Evolutionary conservation across 75 land plant genomes (phyloP).

Genomic region (Sequoiadendron giganteum): DNA sequence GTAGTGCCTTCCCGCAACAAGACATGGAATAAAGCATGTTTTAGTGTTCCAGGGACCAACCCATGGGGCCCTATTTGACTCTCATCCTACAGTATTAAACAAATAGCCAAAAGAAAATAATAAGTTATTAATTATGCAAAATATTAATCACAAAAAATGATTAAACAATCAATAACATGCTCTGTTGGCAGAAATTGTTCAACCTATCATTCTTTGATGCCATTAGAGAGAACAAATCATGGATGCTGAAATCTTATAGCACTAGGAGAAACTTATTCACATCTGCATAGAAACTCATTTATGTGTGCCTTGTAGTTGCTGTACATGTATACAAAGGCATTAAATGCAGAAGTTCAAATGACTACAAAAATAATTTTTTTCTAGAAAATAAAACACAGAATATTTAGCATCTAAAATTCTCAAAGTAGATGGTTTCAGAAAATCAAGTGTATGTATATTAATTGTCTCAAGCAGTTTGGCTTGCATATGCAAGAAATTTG

Average conservation of each 20-base stretch:
- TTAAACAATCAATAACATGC: neutral
- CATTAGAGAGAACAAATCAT: neutral
- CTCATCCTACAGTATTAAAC: constrained; percentile 31
- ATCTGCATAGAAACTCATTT: neutral
- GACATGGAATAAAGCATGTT: constrained; percentile 76
- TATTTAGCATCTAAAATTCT: neutral
- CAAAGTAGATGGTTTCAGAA: neutral
- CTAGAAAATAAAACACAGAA: neutral
- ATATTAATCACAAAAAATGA: neutral
- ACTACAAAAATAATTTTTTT: neutral
- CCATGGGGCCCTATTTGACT: constrained; percentile 51
- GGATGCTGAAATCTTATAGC: neutral
- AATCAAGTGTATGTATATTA: neutral
- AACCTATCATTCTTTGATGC: neutral
- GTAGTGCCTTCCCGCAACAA: constrained; percentile 62
- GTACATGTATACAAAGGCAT: neutral
- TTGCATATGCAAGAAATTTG: neutral
- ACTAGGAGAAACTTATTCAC: neutral
- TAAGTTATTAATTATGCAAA: neutral
- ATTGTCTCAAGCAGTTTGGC: neutral
- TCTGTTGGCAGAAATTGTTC: neutral
- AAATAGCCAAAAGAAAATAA: neutral
- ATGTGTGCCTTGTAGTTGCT: too few relatives aligned
- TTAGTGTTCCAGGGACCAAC: constrained; percentile 77
- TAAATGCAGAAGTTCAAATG: neutral